A percentile compares a stretch with the other conserved stretches of the same genome.
These are phyloP conservation scores for Leucocoprinus leucothites DNA, from an alignment of 768 basidiomycete genomes.

Conservation along the genomic window DNA sequence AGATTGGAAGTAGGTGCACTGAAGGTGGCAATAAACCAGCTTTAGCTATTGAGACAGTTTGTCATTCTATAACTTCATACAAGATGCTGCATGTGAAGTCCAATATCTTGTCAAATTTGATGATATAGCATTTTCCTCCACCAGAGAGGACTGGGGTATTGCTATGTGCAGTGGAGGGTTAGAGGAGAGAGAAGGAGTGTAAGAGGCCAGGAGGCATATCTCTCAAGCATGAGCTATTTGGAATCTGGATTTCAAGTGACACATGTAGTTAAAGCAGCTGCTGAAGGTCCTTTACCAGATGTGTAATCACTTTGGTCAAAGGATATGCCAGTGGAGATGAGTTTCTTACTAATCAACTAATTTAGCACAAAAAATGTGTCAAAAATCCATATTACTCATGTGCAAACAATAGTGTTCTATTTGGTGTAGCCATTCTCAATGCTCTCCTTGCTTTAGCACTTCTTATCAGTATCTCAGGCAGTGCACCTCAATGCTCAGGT, in stretches of 20 bases:
- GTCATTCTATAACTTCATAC: slow-evolving; percentile 99
- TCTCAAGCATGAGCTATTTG: slow-evolving; percentile 96
- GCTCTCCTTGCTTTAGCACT: slow-evolving; percentile 49
- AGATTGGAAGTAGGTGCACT: slow-evolving; percentile 98
- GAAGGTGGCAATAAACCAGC: slow-evolving; percentile 96
- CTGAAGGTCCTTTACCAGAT: slow-evolving; percentile 96
- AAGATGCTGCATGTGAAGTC: slow-evolving; percentile 95
- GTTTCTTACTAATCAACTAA: slow-evolving; percentile 38
- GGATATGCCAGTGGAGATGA: slow-evolving; percentile 66
- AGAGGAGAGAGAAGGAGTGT: background rate
- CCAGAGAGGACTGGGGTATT: slow-evolving; percentile 94
- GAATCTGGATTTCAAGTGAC: slow-evolving; percentile 98
- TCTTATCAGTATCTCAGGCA: slow-evolving; percentile 43
- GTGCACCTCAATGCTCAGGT: slow-evolving; percentile 38
- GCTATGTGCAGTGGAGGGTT: slow-evolving; percentile 40
- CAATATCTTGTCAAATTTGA: slow-evolving; percentile 99
- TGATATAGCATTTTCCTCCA: slow-evolving; percentile 97
- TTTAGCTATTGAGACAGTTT: slow-evolving; percentile 98
- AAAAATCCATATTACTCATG: slow-evolving; percentile 28
- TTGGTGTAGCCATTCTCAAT: slow-evolving; percentile 54
- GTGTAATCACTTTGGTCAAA: slow-evolving; percentile 91
- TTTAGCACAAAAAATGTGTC: background rate
- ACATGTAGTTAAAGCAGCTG: slow-evolving; percentile 97
- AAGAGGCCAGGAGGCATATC: slow-evolving; percentile 40
- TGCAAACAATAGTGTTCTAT: slow-evolving; percentile 49